Evolutionary conservation across 2,329 filamentous ascomycete species (phyloP), one percentile per base, ranked within the genome.

Genomic region (Apiospora sp.): DNA sequence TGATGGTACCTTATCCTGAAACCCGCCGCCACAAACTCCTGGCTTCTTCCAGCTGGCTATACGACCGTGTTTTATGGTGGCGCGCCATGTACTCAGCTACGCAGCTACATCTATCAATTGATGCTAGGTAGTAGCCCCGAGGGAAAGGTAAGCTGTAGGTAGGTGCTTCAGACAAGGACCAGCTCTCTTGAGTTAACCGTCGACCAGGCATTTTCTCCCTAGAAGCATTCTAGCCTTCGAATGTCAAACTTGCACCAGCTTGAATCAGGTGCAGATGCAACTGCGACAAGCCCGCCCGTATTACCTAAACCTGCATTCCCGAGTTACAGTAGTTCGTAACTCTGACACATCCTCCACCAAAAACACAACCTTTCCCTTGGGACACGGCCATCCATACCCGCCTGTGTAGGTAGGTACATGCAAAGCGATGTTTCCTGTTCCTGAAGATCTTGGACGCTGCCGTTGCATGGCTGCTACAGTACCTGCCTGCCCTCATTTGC

Each of bases 121-220:
- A 27, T 22, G 16, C 27, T 16, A 27, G 13, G 12, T 4, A n/a
- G n/a, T 30, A 30, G 24, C 24, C 49, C 49, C 49, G n/a, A 51
- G n/a, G 24, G 49, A 16, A 30, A 16, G 49, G 49, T 54, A 27
- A 54, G n/a, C 22, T 6, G 54, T 22, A 61, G 16, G 54, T 34
- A 49, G 46, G 46, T 61, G 54, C 54, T 34, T 61, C 54, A 61
- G 54, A 37, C 54, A 61, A 61, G 58, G 34, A 64, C 58, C 58
- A 64, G 58, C 58, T 37, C 58, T 41, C 34, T 64, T 22, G 19
- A 41, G 37, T 5, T 5, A 30, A 1, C 7, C n/a, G 24, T 22
- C 34, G 6, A n/a, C 46, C 58, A 64, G 34, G n/a, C 30, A 64
- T 41, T 14, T 41, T 41, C 34, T 64, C 58, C 58, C 58, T 64